phyloP scores from a whole-genome alignment of 2,329 filamentous ascomycete genomes.

The Colletotrichum spaethianum region DNA sequence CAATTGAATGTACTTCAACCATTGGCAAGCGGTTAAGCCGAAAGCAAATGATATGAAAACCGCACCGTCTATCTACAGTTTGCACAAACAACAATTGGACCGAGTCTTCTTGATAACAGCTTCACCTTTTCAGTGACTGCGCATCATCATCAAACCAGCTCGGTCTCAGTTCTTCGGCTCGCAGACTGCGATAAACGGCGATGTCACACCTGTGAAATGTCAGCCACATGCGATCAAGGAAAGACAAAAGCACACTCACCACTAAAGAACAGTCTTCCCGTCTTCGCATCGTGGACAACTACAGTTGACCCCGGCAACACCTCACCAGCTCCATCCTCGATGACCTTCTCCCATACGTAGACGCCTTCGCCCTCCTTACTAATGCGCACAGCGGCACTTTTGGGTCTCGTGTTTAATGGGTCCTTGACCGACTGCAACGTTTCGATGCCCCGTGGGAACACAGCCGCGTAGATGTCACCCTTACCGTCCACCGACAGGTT shows the following conservation, averaged over 20 bases:
- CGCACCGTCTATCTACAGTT: not conserved
- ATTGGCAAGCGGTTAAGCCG: not conserved
- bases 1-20: not conserved
- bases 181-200: constrained; percentile 46
- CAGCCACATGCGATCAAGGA: not conserved
- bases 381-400: constrained; percentile 45
- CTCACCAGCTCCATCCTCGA: constrained; percentile 47
- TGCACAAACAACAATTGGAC: not conserved
- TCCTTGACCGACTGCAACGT: constrained; percentile 41
- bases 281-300: constrained; percentile 48
- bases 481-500: constrained; percentile 47
- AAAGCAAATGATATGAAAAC: not conserved
- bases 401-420: constrained; percentile 39
- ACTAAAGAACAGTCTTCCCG: constrained; percentile 47
- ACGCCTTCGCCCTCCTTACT: constrained; percentile 34
- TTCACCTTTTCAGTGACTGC: not conserved
- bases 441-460: constrained; percentile 42
- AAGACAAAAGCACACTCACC: constrained; percentile 40
- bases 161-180: constrained; percentile 28
- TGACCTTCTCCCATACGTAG: constrained; percentile 46
- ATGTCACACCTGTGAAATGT: constrained; percentile 39
- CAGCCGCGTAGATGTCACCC: constrained; percentile 47
- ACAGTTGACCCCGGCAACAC: constrained; percentile 46
- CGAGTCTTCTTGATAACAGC: not conserved
- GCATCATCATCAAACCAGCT: no score